Evolutionary conservation across 805 yeast genomes (phyloP), one percentile per base, ranked within the genome.

Genomic region (Candida tibetensis): DNA sequence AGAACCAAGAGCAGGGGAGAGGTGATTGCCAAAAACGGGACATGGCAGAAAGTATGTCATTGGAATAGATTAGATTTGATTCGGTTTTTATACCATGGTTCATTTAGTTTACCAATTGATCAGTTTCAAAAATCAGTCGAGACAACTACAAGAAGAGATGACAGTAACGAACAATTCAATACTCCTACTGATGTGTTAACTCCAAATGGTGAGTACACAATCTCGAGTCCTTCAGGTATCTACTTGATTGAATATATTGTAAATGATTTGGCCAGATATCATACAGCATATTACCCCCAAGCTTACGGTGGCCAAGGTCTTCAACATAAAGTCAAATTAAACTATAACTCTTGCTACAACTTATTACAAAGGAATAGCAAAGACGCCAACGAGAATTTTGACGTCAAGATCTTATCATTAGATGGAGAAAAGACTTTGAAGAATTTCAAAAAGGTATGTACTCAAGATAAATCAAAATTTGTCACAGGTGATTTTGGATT

Each of bases 61-160:
- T 91, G 98, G 98, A 82, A 91, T 58, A 73, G 88, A 42, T 64
- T 86, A 38, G 98, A 91, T 57, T 58, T 85, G 27, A 51, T 86
- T 32, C 71, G 96, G 53, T 91, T 84, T 54, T 62, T 87, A 32
- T 77, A 78, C 55, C 98, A 91, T 59, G 95, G 85, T 5, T 76
- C 86, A 0, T 90, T 91, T 58, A 62, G 82, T 2, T 55, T 85
- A 17, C 93, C 95, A 0, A 57, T 67, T 4, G 96, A 88, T 54
- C 25, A 44, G 1, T 74, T 71, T 60, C 62, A 57, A 2, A 58
- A 66, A 27, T 47, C 55, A 7, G 60, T 66, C 4, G 60, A 70
- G 2, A 72, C 71, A 1, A 50, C 60, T 6, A 32, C 41, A 2
- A 45, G 49, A 27, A 46, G 42, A 3, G 19, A 32, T 3, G 45